Percentiles rank a stretch among this genome's conserved stretches.
phyloP scores from a whole-genome alignment of 208 protist genomes.

The Crithidia fasciculata region DNA sequence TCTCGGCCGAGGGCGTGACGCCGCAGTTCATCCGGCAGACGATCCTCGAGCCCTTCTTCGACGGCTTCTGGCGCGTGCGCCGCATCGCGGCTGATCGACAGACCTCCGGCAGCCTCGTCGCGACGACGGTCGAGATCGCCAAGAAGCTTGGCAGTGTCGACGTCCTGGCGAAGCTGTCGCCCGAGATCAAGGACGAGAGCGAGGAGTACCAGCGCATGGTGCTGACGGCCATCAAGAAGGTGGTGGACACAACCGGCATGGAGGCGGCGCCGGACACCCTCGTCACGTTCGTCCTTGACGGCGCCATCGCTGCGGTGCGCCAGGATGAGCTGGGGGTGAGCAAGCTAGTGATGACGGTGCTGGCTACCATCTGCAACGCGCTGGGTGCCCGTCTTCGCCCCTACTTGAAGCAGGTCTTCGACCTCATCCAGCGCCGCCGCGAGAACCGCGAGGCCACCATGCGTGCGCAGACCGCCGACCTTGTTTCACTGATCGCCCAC shows the following conservation, averaged over 20 bases:
- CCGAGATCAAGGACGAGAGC: conserved; percentile 98
- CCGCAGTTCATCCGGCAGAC: conserved; percentile 92
- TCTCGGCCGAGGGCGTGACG: conserved; percentile 97
- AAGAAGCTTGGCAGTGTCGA: conserved; percentile 95
- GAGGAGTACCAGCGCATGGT: conserved; percentile 97
- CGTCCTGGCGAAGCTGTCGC: conserved; percentile 94
- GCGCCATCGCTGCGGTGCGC: conserved; percentile 96
- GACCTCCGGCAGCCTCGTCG: conserved; percentile 94
- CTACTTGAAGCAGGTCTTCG: conserved; percentile 96
- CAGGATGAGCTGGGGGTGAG: conserved; percentile 95
- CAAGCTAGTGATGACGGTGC: conserved; percentile 87
- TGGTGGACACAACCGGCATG: conserved; percentile 75
- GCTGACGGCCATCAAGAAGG: conserved; percentile 92
- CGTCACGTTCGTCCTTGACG: conserved; percentile 97
- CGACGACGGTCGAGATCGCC: conserved; percentile 97
- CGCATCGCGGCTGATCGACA: conserved; percentile 96
- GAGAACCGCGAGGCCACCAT: conserved; percentile 94
- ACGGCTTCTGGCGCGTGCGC: conserved; percentile 95
- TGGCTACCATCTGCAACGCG: conserved; percentile 95
- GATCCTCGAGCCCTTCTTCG: conserved; percentile 92
- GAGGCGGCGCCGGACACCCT: conserved; percentile 93
- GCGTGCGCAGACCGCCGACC: conserved; percentile 97
- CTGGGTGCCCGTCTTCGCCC: conserved; percentile 92
- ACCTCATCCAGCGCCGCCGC: conserved; percentile 96
- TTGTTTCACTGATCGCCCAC: conserved; percentile 95